phyloP scores from a whole-genome alignment of 176 grass and related monocot genomes.

The Hyparrhenia diplandra region DNA sequence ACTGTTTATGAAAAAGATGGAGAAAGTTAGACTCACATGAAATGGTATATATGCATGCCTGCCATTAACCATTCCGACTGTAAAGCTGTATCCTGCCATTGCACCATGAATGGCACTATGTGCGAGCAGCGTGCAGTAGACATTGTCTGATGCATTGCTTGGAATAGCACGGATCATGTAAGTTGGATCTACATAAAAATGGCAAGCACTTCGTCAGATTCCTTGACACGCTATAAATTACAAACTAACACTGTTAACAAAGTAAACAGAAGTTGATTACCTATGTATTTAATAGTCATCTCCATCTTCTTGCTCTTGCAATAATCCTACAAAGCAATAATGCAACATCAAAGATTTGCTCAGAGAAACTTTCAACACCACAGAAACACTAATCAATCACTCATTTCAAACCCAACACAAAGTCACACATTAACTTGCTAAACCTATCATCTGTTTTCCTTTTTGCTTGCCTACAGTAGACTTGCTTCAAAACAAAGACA shows the following conservation, averaged over 20 bases:
- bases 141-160: slow-evolving; percentile 94
- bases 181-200: slow-evolving; percentile 76
- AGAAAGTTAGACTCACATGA: slow-evolving; percentile 66
- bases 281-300: slow-evolving; percentile 99
- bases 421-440: neutral
- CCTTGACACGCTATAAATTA: neutral
- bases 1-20: neutral
- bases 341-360: neutral
- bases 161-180: slow-evolving; percentile 99
- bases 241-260: slow-evolving; percentile 16
- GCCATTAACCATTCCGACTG: slow-evolving; percentile 79
- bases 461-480: neutral
- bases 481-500: slow-evolving; percentile 9
- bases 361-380: neutral
- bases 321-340: slow-evolving; percentile 39
- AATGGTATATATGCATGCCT: slow-evolving; percentile 93
- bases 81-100: slow-evolving; percentile 99
- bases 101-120: slow-evolving; percentile 97
- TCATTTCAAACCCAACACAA: neutral
- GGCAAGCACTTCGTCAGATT: neutral
- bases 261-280: slow-evolving; percentile 26
- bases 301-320: slow-evolving; percentile 71
- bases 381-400: neutral
- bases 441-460: neutral
- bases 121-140: slow-evolving; percentile 91